These are phyloP conservation scores for Marsdenia floribunda DNA, from an alignment of 257 asterid species.

Conservation along the genomic window DNA sequence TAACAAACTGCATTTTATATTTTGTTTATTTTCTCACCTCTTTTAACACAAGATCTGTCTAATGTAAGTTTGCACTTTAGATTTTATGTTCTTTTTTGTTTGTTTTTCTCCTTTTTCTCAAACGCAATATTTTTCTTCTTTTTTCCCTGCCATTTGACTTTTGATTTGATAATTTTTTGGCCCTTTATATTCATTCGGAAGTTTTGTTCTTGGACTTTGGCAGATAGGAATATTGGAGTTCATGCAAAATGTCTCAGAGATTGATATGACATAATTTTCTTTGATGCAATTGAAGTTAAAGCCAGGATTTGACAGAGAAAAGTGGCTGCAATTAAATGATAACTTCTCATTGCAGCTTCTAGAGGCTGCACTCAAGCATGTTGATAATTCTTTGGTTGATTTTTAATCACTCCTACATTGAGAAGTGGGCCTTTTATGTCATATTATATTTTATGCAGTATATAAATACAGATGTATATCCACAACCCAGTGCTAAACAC, in stretches of 20 bases:
- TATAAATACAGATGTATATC: conserved; percentile 33
- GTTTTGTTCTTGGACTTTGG: conserved; percentile 19
- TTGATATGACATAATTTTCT: conserved; percentile 15
- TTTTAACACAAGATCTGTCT: background rate
- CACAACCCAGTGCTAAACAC: conserved; percentile 54
- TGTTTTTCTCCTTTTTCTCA: background rate
- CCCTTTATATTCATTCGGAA: conserved; percentile 13
- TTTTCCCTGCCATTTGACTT: background rate
- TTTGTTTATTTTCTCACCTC: background rate
- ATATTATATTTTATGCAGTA: conserved; percentile 55
- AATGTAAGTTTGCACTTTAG: background rate
- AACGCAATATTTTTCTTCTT: background rate
- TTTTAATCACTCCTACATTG: conserved; percentile 55
- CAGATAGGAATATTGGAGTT: conserved; percentile 27
- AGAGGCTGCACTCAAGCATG: conserved; percentile 93
- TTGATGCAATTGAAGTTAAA: conserved; percentile 21
- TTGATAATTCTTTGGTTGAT: conserved; percentile 64
- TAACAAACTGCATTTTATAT: background rate
- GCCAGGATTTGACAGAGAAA: conserved; percentile 18
- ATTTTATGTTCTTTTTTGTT: background rate
- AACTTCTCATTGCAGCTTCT: conserved; percentile 72
- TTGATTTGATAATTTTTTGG: background rate
- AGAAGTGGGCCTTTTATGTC: conserved; percentile 52
- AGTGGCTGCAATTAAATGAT: conserved; percentile 61
- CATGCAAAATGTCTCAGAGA: conserved; percentile 1